These are phyloP conservation scores for Dothiorella sarmentorum DNA, from an alignment of 2,329 filamentous ascomycete species.

Conservation along the genomic window DNA sequence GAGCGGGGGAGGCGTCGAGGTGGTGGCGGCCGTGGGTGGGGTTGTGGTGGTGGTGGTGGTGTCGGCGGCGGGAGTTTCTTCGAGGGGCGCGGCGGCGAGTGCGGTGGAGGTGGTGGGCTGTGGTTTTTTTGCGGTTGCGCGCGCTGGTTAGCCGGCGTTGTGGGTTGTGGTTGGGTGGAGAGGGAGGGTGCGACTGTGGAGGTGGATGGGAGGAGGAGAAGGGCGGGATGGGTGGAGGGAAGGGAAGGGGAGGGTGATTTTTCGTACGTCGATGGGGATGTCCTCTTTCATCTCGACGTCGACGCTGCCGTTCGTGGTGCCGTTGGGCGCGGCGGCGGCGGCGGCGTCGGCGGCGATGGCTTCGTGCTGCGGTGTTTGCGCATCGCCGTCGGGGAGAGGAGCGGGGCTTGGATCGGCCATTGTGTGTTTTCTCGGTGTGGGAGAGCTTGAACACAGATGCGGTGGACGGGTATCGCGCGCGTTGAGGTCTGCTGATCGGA, in stretches of 20 bases:
- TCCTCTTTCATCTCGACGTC: slow-evolving; percentile 39
- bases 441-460: not conserved
- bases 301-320: slow-evolving; percentile 19
- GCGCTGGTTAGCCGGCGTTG: not conserved
- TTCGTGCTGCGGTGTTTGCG: slow-evolving; percentile 14
- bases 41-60: slow-evolving; percentile 1
- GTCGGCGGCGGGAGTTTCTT: slow-evolving; percentile 5
- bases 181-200: not conserved
- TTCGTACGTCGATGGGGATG: slow-evolving; percentile 24
- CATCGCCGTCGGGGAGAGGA: slow-evolving; percentile 1
- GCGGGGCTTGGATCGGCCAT: slow-evolving; percentile 1
- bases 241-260: no score
- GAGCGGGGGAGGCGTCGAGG: slow-evolving; percentile 20
- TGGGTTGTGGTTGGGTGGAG: not conserved
- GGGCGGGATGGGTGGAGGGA: not conserved
- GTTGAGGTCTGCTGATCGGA: not conserved
- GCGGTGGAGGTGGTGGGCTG: slow-evolving; percentile 4
- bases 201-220: slow-evolving; percentile 7
- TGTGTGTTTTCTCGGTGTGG: not conserved
- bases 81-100: not conserved
- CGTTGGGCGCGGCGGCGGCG: slow-evolving; percentile 23
- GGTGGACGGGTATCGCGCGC: not conserved
- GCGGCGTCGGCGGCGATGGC: not conserved
- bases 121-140: not conserved
- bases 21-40: slow-evolving; percentile 22